Percentiles rank a stretch among this genome's conserved stretches.
Evolutionary conservation across 1,284 basidiomycete species (phyloP).

Genomic region (Pyrrhoderma noxium): DNA sequence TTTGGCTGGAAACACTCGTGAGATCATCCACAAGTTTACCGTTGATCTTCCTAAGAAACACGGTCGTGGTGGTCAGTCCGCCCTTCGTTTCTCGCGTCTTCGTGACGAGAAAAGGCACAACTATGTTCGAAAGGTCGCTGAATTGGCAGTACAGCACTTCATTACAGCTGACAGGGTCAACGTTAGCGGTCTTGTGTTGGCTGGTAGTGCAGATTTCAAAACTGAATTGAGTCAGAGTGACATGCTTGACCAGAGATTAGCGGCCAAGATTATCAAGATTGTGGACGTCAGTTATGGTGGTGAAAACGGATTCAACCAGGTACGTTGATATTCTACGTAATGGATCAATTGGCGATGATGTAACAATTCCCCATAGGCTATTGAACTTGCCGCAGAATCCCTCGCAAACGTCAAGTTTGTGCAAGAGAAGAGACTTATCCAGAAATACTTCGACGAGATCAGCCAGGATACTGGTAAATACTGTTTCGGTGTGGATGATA

Average conservation of each 20-base stretch:
- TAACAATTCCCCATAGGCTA: conserved; percentile 53
- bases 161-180: conserved; percentile 99
- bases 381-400: conserved; percentile 93
- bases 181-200: conserved; percentile 93
- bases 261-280: conserved; percentile 90
- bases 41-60: conserved; percentile 99
- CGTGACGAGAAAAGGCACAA: conserved; percentile 99
- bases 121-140: conserved; percentile 98
- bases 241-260: conserved; percentile 89
- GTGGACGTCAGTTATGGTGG: conserved; percentile 99
- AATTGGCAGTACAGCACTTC: conserved; percentile 95
- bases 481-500: conserved; percentile 98
- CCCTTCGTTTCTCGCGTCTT: conserved; percentile 98
- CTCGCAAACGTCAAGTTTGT: conserved; percentile 99
- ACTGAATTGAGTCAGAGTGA: conserved; percentile 95
- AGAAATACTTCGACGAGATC: conserved; percentile 99
- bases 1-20: conserved; percentile 94
- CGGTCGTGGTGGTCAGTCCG: conserved; percentile 99
- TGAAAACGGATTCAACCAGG: conserved; percentile 98
- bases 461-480: conserved; percentile 96
- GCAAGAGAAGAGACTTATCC: conserved; percentile 96
- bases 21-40: conserved; percentile 96
- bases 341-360: background rate
- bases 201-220: conserved; percentile 98
- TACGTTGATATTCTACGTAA: conserved; percentile 25